Base-by-base conservation (phyloP, 352 stramenopile genomes). In the Phytophthora macrochlamydospora region DNA sequence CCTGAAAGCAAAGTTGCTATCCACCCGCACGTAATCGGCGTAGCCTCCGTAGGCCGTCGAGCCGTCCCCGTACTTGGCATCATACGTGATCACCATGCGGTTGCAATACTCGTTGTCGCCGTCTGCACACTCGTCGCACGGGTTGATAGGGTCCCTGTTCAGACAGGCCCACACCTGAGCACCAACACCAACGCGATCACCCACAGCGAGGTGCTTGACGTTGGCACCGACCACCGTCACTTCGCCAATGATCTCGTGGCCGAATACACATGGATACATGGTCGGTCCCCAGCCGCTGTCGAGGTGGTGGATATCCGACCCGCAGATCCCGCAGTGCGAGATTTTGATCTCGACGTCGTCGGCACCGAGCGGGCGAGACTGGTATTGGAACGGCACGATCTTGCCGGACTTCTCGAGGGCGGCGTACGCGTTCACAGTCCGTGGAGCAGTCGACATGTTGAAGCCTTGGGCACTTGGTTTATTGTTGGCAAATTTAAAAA, bases 1-100 rank as follows among this genome's bases (percentile, higher is more conserved):
- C 51, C 50, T 49, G 42, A 96, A 75, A 2, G 78, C 78, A 65
- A 85, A 94, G 29, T 75, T 54, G 48, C 81, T 63, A 50, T 77
- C 49, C 2, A 90, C 70, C 14, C 87, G 83, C 30, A 95, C 78
- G 45, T 59, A 72, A 30, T 87, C 67, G 37, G 66, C 69, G 56
- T 94, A 96, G 30, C 88, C 88, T 30, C 82, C 82, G 55, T 59
- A 61, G 3, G 50, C 32, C 0, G 5, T n/a, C 9, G n/a, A 35
- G 24, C 83, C 86, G 38, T 90, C 78, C 32, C 44, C 45, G 40
- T 62, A 70, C 55, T 35, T 57, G 58, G 35, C 33, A 51, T 78
- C 67, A 71, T 90, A 90, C 5, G 79, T 91, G 33, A 42, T 62
- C 14, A 76, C 67, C 40, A 2, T 3, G 40, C 40, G 40, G 40